phyloP scores from a whole-genome alignment of 805 yeast genomes.

The Kazachstania africana region DNA sequence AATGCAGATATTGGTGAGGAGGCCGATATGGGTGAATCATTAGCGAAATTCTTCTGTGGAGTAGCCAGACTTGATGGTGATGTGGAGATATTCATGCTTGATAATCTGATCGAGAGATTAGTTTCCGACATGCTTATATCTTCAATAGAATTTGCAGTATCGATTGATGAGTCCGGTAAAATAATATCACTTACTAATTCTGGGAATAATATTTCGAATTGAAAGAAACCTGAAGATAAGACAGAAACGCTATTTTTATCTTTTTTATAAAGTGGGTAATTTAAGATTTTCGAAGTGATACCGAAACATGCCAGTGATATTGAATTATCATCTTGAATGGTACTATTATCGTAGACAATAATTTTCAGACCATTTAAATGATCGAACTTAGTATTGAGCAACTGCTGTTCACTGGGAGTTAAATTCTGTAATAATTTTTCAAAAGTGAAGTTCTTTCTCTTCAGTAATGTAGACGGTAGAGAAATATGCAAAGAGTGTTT shows the following conservation, averaged over 20 bases:
- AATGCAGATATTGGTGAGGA: constrained; percentile 25
- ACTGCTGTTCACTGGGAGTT: constrained; percentile 34
- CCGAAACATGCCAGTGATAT: constrained; percentile 20
- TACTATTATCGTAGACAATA: constrained; percentile 16
- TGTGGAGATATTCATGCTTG: constrained; percentile 2
- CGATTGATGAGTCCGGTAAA: neutral
- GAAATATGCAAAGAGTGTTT: constrained; percentile 60
- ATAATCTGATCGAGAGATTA: constrained; percentile 4
- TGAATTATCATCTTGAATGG: constrained; percentile 13
- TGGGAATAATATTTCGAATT: constrained; percentile 11
- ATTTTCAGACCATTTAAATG: constrained; percentile 12
- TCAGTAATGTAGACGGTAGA: constrained; percentile 79
- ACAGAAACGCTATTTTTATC: constrained; percentile 6
- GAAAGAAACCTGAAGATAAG: constrained; percentile 14
- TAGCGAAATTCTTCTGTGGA: neutral
- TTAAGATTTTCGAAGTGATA: constrained; percentile 17
- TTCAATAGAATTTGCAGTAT: neutral
- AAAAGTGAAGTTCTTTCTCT: constrained; percentile 61
- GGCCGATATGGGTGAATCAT: constrained; percentile 17
- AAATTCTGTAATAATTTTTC: constrained; percentile 50
- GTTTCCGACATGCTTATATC: neutral
- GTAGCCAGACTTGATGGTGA: neutral
- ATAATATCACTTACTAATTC: constrained; percentile 3
- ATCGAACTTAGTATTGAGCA: constrained; percentile 3
- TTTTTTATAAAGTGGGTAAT: constrained; percentile 3